These are phyloP conservation scores for Penicillium sp. DNA, from an alignment of 2,329 filamentous ascomycete genomes.

Conservation along the genomic window DNA sequence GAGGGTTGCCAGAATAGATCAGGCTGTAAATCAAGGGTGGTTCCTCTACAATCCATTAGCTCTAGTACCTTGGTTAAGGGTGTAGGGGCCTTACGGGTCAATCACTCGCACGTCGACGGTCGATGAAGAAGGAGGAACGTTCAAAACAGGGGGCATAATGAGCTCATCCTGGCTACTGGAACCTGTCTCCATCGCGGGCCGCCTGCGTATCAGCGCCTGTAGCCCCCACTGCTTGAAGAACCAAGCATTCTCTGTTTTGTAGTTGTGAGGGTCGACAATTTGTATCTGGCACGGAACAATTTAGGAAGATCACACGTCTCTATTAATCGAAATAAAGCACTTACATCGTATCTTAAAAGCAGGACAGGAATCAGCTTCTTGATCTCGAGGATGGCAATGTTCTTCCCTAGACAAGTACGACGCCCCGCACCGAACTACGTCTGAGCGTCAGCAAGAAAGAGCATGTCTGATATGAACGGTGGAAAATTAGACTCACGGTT, in stretches of 20 bases:
- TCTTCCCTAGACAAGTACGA: slow-evolving; percentile 14
- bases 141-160: not conserved
- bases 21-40: slow-evolving; percentile 4
- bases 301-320: too few species aligned
- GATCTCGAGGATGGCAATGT: slow-evolving; percentile 28
- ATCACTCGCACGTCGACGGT: not conserved
- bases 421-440: slow-evolving; percentile 16
- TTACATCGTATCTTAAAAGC: slow-evolving; percentile 26
- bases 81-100: not conserved
- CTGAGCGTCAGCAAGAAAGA: not conserved
- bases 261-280: not conserved
- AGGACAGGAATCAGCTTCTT: slow-evolving; percentile 27
- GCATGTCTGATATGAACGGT: not conserved
- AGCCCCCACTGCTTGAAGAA: slow-evolving; percentile 2
- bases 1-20: slow-evolving; percentile 2
- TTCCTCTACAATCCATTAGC: not conserved
- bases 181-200: too few species aligned
- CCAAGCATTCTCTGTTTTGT: slow-evolving; percentile 2
- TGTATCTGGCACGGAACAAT: not conserved
- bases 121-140: not conserved
- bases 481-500: slow-evolving; percentile 19
- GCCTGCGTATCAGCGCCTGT: not conserved
- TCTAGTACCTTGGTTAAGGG: not conserved
- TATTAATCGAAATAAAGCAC: slow-evolving; percentile 1
- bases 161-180: not conserved